Conservation (phyloP, 768 basidiomycete species). For the Roridomyces roridus region DNA sequence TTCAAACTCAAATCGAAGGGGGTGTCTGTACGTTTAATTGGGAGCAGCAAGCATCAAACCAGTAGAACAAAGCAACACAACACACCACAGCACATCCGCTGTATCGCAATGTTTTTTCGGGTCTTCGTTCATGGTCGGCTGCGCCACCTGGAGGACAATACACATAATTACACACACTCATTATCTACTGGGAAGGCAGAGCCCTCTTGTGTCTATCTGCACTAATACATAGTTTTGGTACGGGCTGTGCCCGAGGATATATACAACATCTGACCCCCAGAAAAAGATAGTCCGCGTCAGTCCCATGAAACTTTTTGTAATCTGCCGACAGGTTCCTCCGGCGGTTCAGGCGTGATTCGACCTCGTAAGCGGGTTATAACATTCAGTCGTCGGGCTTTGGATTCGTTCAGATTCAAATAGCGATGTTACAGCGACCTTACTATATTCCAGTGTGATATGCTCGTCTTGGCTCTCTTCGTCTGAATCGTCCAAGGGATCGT, state of each 20-base stretch:
- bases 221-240: constrained; percentile 20
- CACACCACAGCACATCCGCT: constrained; percentile 8
- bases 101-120: constrained; percentile 7
- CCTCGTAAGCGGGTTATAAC: constrained; percentile 61
- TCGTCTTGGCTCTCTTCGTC: constrained; percentile 76
- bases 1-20: constrained; percentile 18
- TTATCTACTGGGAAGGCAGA: constrained; percentile 18
- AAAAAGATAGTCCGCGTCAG: neutral
- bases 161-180: constrained; percentile 12
- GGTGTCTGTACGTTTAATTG: constrained; percentile 27
- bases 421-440: constrained; percentile 38
- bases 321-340: constrained; percentile 26
- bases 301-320: constrained; percentile 17
- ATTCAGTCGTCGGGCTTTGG: constrained; percentile 54
- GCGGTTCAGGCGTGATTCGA: constrained; percentile 51
- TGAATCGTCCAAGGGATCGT: constrained; percentile 74
- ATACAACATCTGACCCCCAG: neutral
- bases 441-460: constrained; percentile 66
- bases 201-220: constrained; percentile 9
- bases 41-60: constrained; percentile 3
- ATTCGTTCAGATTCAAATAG: neutral
- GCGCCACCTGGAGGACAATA: constrained; percentile 19
- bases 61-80: constrained; percentile 19
- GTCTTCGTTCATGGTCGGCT: constrained; percentile 21
- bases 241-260: constrained; percentile 23